These are phyloP conservation scores for Peterozyma xylosa DNA, from an alignment of 805 yeast genomes.

Conservation along the genomic window DNA sequence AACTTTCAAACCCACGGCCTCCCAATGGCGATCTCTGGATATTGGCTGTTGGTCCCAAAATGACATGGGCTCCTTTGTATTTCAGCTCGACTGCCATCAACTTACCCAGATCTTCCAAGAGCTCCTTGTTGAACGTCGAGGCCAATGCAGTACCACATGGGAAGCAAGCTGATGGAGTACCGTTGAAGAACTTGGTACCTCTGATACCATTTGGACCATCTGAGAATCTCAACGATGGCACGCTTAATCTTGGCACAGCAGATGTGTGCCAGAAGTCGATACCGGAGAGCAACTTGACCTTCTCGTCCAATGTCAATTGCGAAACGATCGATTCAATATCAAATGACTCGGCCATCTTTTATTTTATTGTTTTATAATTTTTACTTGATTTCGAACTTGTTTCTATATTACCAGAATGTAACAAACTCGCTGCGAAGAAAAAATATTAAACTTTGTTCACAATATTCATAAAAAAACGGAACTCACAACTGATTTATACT, in stretches of 20 bases:
- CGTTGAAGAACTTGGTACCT: constrained; percentile 46
- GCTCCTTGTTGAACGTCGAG: constrained; percentile 44
- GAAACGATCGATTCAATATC: constrained; percentile 11
- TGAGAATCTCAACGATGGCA: constrained; percentile 39
- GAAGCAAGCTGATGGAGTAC: constrained; percentile 48
- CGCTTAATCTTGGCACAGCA: constrained; percentile 23
- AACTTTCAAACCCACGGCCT: constrained; percentile 55
- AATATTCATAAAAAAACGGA: too few relatives aligned
- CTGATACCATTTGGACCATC: constrained; percentile 65
- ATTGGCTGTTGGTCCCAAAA: constrained; percentile 35
- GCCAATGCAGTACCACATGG: constrained; percentile 59
- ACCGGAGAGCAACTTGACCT: constrained; percentile 24
- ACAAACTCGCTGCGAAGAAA: too few relatives aligned
- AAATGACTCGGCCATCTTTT: background rate
- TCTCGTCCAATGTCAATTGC: constrained; percentile 21
- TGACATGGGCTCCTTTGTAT: constrained; percentile 43
- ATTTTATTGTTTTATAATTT: too few relatives aligned
- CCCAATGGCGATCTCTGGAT: constrained; percentile 33
- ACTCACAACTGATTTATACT: too few relatives aligned
- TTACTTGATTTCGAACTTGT: too few relatives aligned
- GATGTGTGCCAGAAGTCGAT: constrained; percentile 32
- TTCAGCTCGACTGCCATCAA: constrained; percentile 49
- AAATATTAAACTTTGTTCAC: too few relatives aligned
- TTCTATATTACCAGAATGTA: too few relatives aligned
- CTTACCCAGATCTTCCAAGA: constrained; percentile 40